These are phyloP conservation scores for Puccinia coronata DNA, from an alignment of 1,284 basidiomycete species.

Conservation along the genomic window DNA sequence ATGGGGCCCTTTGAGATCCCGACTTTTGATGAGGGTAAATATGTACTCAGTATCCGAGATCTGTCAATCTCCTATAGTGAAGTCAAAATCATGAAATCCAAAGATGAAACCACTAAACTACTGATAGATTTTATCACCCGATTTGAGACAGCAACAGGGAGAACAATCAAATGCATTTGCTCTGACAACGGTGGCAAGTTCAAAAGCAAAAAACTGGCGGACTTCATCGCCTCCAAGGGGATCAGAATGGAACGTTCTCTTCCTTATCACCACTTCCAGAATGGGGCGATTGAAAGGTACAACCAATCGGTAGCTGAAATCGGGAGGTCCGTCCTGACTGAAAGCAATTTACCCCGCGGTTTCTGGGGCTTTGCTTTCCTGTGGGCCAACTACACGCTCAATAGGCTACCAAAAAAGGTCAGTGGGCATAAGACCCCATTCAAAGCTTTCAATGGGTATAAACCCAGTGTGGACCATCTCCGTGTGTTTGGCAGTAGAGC, in stretches of 20 bases:
- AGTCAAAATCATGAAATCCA: too few relatives aligned
- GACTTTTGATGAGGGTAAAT: too few relatives aligned
- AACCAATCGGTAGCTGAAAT: background rate
- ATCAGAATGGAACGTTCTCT: slow-evolving; percentile 9
- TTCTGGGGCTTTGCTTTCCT: too few relatives aligned
- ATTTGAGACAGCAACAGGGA: slow-evolving; percentile 7
- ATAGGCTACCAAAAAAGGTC: background rate
- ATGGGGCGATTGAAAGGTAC: too few relatives aligned
- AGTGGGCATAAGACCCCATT: background rate
- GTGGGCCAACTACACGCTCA: background rate
- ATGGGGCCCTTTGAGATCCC: too few relatives aligned
- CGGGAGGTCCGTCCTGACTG: background rate
- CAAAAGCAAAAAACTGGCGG: background rate
- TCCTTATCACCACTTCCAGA: too few relatives aligned
- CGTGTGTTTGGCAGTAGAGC: slow-evolving; percentile 3
- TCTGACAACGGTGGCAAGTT: slow-evolving; percentile 35
- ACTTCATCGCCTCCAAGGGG: background rate
- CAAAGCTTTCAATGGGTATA: background rate
- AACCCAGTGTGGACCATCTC: background rate
- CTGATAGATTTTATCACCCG: background rate
- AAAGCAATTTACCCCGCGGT: background rate
- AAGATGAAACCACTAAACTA: too few relatives aligned
- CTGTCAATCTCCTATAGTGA: background rate
- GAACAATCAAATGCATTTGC: too few relatives aligned
- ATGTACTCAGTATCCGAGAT: slow-evolving; percentile 19